These are phyloP conservation scores for Verticillium zaregamsianum DNA, from an alignment of 2,329 filamentous ascomycete species.

Conservation along the genomic window DNA sequence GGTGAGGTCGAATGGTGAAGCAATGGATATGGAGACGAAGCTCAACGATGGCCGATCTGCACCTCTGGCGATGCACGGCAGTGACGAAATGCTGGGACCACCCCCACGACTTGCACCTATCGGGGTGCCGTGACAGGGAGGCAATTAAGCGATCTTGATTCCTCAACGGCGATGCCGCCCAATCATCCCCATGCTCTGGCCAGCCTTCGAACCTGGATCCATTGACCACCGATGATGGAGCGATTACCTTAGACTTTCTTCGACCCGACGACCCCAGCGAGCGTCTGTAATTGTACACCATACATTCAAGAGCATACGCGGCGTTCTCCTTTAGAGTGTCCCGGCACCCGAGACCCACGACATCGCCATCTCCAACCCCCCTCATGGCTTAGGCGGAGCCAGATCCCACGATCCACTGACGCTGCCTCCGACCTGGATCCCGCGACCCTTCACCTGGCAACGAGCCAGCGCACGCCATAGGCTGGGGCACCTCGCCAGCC, in stretches of 20 bases:
- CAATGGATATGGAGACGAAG: background rate
- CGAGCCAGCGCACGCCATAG: background rate
- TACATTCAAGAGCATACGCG: background rate
- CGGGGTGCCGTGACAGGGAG: background rate
- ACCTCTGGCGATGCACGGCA: background rate
- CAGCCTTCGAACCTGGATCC: background rate
- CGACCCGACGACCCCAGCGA: background rate
- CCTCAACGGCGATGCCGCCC: background rate
- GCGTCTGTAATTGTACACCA: background rate
- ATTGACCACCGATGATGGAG: background rate
- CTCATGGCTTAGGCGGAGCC: background rate
- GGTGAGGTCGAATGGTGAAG: background rate
- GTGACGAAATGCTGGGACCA: background rate
- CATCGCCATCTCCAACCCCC: background rate
- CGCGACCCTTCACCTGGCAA: background rate
- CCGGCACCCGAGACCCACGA: background rate
- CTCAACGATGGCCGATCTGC: background rate
- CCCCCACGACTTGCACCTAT: background rate
- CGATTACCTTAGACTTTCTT: background rate
- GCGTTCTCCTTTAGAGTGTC: background rate
- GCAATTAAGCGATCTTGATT: background rate
- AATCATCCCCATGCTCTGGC: background rate
- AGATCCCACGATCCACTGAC: background rate
- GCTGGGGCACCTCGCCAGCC: background rate
- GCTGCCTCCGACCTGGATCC: background rate